Evolutionary conservation across 371 early-diverging fungal species (phyloP).

Genomic region (Caulochytrium protostelioides): DNA sequence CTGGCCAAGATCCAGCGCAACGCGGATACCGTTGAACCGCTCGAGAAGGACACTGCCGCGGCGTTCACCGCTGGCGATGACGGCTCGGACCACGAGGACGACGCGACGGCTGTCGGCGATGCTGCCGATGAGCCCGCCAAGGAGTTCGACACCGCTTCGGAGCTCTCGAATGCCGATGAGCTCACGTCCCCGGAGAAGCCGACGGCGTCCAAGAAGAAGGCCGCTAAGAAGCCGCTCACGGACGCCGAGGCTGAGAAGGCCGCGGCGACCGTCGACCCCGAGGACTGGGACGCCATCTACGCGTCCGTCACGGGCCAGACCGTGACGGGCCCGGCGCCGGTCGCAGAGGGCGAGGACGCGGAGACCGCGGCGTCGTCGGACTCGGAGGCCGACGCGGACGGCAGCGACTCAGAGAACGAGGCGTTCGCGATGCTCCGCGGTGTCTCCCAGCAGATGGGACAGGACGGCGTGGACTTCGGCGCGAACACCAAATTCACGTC

Average conservation of each 20-base stretch:
- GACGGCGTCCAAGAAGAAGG: conserved; percentile 9
- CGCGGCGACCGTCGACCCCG: conserved; percentile 2
- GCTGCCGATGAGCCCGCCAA: conserved; percentile 24
- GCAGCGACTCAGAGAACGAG: too few species aligned
- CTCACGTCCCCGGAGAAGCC: neutral
- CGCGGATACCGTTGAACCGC: conserved; percentile 1
- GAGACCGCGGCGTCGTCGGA: conserved; percentile 1
- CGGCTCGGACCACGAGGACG: conserved; percentile 19
- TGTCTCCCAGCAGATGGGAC: too few species aligned
- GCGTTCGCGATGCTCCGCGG: too few species aligned
- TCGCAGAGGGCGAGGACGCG: conserved; percentile 3
- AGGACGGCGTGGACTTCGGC: too few species aligned
- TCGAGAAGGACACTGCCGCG: neutral
- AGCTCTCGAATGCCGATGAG: conserved; percentile 19
- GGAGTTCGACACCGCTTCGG: conserved; percentile 12
- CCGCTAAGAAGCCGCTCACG: conserved; percentile 13
- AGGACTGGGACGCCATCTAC: neutral
- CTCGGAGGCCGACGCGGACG: too few species aligned
- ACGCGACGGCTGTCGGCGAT: conserved; percentile 11
- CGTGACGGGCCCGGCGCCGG: neutral
- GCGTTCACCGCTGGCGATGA: conserved; percentile 4
- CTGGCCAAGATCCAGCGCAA: conserved; percentile 12
- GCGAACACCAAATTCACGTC: too few species aligned
- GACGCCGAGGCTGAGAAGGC: conserved; percentile 7
- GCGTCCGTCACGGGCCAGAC: too few species aligned